Evolutionary conservation across 2,329 filamentous ascomycete genomes (phyloP).

Genomic region (Aspergillus novoparasiticus): DNA sequence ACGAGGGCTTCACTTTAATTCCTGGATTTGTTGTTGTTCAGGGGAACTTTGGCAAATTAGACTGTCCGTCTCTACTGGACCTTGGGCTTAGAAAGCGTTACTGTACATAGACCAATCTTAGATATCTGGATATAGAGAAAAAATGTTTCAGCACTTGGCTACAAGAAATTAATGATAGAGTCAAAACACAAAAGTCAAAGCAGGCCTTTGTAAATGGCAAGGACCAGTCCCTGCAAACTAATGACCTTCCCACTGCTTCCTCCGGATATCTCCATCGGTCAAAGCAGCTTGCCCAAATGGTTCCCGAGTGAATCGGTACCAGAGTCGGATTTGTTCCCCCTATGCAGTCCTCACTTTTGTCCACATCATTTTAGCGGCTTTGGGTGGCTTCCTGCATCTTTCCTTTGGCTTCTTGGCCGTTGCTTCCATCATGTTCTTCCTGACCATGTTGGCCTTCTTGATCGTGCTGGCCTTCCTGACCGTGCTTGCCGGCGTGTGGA

Average conservation of each 20-base stretch:
- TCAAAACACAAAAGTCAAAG: neutral
- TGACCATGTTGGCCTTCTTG: neutral
- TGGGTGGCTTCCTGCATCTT: no score
- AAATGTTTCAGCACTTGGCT: neutral
- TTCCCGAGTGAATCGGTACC: neutral
- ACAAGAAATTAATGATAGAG: neutral
- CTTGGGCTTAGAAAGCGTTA: neutral
- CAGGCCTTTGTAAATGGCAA: neutral
- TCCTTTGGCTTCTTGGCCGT: no score
- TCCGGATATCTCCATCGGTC: neutral
- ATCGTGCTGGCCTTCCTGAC: neutral
- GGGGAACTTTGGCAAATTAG: neutral
- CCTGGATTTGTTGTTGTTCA: neutral
- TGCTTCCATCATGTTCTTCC: neutral
- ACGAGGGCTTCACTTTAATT: neutral
- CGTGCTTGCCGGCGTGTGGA: neutral
- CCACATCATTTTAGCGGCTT: neutral
- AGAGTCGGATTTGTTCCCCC: neutral
- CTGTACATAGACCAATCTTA: neutral
- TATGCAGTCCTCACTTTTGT: neutral
- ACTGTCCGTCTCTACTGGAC: neutral
- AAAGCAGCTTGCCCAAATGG: neutral
- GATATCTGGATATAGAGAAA: neutral
- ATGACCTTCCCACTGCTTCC: neutral
- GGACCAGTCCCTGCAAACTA: neutral